These are phyloP conservation scores for Sarcomyxa edulis DNA, from an alignment of 768 basidiomycete genomes.

Conservation along the genomic window DNA sequence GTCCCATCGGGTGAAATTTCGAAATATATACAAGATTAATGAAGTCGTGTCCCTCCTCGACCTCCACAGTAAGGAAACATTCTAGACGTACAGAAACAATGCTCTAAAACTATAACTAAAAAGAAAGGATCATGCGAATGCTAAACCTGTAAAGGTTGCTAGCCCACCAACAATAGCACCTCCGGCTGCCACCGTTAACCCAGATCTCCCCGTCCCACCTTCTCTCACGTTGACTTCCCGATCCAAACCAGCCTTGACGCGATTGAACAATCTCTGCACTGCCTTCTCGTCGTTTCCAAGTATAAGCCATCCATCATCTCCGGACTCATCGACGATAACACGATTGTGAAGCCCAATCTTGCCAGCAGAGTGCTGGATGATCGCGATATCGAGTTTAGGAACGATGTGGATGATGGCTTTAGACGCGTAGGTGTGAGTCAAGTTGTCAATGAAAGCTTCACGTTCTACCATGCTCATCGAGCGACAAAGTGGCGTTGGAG, in stretches of 20 bases:
- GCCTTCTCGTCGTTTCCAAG: slow-evolving; percentile 47
- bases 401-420: slow-evolving; percentile 44
- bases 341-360: slow-evolving; percentile 39
- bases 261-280: slow-evolving; percentile 33
- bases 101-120: too few relatives aligned
- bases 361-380: slow-evolving; percentile 33
- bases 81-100: too few relatives aligned
- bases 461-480: slow-evolving; percentile 52
- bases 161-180: slow-evolving; percentile 59
- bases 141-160: slow-evolving; percentile 55
- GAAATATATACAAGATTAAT: too few relatives aligned
- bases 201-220: slow-evolving; percentile 7
- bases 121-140: slow-evolving; percentile 30
- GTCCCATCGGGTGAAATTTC: too few relatives aligned
- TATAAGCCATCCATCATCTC: slow-evolving; percentile 40
- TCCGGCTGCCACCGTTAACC: slow-evolving; percentile 41
- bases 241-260: slow-evolving; percentile 24
- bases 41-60: too few relatives aligned
- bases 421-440: slow-evolving; percentile 27
- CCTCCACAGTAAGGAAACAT: too few relatives aligned
- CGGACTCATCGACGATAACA: slow-evolving; percentile 29
- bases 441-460: slow-evolving; percentile 40
- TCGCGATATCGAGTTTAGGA: slow-evolving; percentile 37
- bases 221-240: slow-evolving; percentile 12
- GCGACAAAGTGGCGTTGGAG: slow-evolving; percentile 30